These are phyloP conservation scores for Acacia melanoxylon DNA, from an alignment of 306 rosid species.

Conservation along the genomic window DNA sequence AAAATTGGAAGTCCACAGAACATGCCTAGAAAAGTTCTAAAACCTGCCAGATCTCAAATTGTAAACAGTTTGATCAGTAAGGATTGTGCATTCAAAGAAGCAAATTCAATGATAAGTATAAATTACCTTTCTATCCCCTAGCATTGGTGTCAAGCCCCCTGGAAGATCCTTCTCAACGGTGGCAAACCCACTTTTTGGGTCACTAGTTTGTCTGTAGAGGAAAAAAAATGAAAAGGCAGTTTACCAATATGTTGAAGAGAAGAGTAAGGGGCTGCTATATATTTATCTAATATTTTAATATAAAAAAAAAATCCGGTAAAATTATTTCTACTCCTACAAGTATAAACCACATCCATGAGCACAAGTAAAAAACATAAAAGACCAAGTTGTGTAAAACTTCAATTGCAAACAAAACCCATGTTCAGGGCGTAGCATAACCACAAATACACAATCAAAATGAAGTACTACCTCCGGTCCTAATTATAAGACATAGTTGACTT, in stretches of 20 bases:
- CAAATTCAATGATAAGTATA: neutral
- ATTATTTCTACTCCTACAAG: neutral
- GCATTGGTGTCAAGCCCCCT: constrained; percentile 98
- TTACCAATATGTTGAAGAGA: constrained; percentile 13
- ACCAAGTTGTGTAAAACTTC: neutral
- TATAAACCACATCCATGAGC: neutral
- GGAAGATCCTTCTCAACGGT: constrained; percentile 95
- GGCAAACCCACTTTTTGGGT: constrained; percentile 95
- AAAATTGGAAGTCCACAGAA: neutral
- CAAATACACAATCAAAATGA: neutral
- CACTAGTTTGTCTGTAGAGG: constrained; percentile 87
- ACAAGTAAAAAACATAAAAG: neutral
- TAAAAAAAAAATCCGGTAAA: neutral
- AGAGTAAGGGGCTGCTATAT: neutral
- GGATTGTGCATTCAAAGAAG: neutral
- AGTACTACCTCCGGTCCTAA: no score
- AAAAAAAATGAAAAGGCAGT: neutral
- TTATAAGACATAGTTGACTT: no score
- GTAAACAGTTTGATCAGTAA: neutral
- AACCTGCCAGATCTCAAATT: neutral
- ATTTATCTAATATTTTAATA: neutral
- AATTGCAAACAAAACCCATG: neutral
- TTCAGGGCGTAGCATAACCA: neutral
- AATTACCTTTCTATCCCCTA: constrained; percentile 91
- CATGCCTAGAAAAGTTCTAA: neutral